Evolutionary conservation across 2,329 filamentous ascomycete genomes (phyloP).

Genomic region (Botrytis deweyae): DNA sequence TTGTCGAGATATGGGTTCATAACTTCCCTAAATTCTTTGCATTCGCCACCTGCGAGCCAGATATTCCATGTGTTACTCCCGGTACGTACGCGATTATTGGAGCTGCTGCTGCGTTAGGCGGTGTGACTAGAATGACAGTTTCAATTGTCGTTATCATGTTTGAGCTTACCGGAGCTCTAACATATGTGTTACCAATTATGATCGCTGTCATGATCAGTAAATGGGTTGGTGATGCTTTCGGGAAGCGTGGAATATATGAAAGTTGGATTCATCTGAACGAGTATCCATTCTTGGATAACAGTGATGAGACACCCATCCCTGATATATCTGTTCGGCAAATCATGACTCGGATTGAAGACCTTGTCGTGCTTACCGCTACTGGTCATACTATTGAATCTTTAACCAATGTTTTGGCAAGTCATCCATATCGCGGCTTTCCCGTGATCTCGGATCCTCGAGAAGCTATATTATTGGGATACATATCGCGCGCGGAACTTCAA

Average conservation of each 20-base stretch:
- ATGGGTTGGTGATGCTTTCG: slow-evolving; percentile 96
- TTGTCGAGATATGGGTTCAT: slow-evolving; percentile 84
- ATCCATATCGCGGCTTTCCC: slow-evolving; percentile 87
- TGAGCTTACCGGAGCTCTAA: slow-evolving; percentile 91
- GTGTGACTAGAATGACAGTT: slow-evolving; percentile 93
- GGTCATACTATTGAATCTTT: slow-evolving; percentile 83
- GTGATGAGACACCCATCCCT: slow-evolving; percentile 73
- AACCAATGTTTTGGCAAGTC: slow-evolving; percentile 65
- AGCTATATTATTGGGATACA: slow-evolving; percentile 85
- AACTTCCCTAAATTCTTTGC: slow-evolving; percentile 35
- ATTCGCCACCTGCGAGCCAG: slow-evolving; percentile 45
- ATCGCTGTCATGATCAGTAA: slow-evolving; percentile 97
- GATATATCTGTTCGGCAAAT: slow-evolving; percentile 84
- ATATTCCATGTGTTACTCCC: slow-evolving; percentile 84
- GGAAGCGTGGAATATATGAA: slow-evolving; percentile 91
- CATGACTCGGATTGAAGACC: slow-evolving; percentile 90
- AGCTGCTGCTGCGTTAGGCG: slow-evolving; percentile 88
- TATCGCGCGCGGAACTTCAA: slow-evolving; percentile 83
- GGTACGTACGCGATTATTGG: slow-evolving; percentile 97
- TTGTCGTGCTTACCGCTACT: slow-evolving; percentile 81
- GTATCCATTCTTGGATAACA: slow-evolving; percentile 93
- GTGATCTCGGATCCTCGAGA: slow-evolving; percentile 77
- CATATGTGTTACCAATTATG: slow-evolving; percentile 98
- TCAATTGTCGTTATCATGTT: slow-evolving; percentile 99
- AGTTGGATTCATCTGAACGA: slow-evolving; percentile 96